Conservation (phyloP, 345 rosid species). For the Syzygium aqueum region DNA sequence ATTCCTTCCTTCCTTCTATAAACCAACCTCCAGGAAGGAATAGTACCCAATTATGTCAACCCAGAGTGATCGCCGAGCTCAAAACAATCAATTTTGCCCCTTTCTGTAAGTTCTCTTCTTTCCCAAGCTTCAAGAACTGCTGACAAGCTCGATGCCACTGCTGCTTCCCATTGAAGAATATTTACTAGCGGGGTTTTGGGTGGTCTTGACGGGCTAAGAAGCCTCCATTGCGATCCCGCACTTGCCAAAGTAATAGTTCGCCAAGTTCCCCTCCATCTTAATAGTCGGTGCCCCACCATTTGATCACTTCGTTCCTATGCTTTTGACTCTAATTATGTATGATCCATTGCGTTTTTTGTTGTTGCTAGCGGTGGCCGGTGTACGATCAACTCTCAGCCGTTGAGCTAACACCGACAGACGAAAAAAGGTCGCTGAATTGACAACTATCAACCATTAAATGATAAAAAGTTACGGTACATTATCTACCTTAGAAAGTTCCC, state of each 20-base stretch:
- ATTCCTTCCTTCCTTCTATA: background rate
- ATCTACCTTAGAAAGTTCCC: too few species aligned
- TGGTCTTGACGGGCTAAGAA: slow-evolving; percentile 13
- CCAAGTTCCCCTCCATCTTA: slow-evolving; percentile 30
- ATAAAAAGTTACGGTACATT: too few species aligned
- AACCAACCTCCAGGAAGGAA: background rate
- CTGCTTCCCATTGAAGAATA: background rate
- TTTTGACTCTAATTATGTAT: too few species aligned
- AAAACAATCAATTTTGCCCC: background rate
- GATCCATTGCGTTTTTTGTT: too few species aligned
- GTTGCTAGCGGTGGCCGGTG: too few species aligned
- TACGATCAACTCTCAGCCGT: too few species aligned
- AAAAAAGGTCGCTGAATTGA: too few species aligned
- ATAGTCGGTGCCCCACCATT: too few species aligned
- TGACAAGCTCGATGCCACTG: slow-evolving; percentile 2
- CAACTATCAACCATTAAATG: too few species aligned
- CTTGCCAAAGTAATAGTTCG: slow-evolving; percentile 2
- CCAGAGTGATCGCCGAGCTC: background rate
- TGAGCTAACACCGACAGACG: too few species aligned
- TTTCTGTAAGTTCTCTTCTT: background rate
- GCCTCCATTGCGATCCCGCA: slow-evolving; percentile 22
- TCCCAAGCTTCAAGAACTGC: slow-evolving; percentile 26
- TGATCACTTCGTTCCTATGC: too few species aligned
- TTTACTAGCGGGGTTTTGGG: background rate
- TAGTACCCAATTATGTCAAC: background rate